Percentiles rank a stretch among this genome's conserved stretches.
These are phyloP conservation scores for Colletotrichum sp. DNA, from an alignment of 2,329 filamentous ascomycete genomes.

Conservation along the genomic window DNA sequence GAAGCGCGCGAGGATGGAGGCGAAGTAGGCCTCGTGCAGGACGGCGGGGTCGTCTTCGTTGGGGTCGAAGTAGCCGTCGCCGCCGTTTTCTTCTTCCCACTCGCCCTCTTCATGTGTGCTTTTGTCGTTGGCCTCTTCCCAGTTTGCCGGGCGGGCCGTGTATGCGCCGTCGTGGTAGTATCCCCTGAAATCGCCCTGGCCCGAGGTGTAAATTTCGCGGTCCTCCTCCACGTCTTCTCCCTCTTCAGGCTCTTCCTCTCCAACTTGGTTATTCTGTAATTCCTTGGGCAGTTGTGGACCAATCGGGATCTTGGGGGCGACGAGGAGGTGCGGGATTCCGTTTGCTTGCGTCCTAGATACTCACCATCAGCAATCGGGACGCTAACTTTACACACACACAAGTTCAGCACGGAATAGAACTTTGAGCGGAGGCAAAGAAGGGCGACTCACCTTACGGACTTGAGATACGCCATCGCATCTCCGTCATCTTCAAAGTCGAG, in stretches of 20 bases:
- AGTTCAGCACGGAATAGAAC: slow-evolving; percentile 32
- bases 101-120: slow-evolving; percentile 29
- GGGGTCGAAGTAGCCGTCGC: slow-evolving; percentile 26
- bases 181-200: slow-evolving; percentile 60
- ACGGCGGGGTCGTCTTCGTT: slow-evolving; percentile 34
- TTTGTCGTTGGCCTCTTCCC: slow-evolving; percentile 27
- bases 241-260: slow-evolving; percentile 29
- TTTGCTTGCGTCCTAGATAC: slow-evolving; percentile 75
- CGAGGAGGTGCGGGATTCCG: slow-evolving; percentile 73
- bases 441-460: slow-evolving; percentile 67
- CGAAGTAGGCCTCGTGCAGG: slow-evolving; percentile 71
- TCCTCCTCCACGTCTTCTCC: slow-evolving; percentile 38
- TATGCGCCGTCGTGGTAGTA: slow-evolving; percentile 84
- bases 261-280: slow-evolving; percentile 32
- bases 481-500: slow-evolving; percentile 71
- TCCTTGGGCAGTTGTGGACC: slow-evolving; percentile 55
- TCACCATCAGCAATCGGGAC: slow-evolving; percentile 53
- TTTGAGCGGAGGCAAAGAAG: neutral
- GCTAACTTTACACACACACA: neutral
- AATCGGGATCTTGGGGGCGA: slow-evolving; percentile 61
- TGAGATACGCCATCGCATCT: slow-evolving; percentile 74
- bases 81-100: slow-evolving; percentile 28
- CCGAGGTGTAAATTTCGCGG: slow-evolving; percentile 52
- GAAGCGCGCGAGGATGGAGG: slow-evolving; percentile 70
- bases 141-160: slow-evolving; percentile 60